Base-by-base conservation (phyloP, 139 green algal genomes). In the Chlamydomonas sphaeroides region DNA sequence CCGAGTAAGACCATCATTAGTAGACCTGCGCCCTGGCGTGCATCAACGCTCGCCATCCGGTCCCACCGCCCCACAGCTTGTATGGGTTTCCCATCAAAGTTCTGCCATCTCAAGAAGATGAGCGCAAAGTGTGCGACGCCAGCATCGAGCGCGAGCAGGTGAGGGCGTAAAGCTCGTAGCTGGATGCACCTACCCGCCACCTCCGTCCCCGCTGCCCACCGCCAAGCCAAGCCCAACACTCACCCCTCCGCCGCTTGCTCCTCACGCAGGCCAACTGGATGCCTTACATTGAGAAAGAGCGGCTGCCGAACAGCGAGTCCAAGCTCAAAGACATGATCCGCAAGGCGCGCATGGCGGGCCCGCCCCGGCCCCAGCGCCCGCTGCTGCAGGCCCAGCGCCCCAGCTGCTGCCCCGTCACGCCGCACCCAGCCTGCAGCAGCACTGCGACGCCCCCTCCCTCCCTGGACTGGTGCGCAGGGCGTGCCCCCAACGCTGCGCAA, bases 311-410 rank as follows among this genome's bases (percentile, higher is more conserved):
- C 42, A 70, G 39, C 38, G 84, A 90, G 33, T 25, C 38, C 77
- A 90, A 89, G 80, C 51, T 90, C 17, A 92, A 92, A 62, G 86
- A 90, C 33, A 84, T 92, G 77, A 79, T 92, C 28, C 83, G 88
- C n/a, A 87, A 88, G 83, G 88, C 89, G 32, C 23, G 56, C 15
- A 14, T 30, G 56, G 3, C 28, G 18, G n/a, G n/a, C n/a, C n/a
- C n/a, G n/a, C n/a, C n/a, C n/a, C n/a, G n/a, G n/a, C n/a, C n/a
- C n/a, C n/a, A n/a, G n/a, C n/a, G n/a, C n/a, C n/a, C n/a, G n/a
- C n/a, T n/a, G n/a, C n/a, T n/a, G n/a, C n/a, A n/a, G n/a, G n/a
- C n/a, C n/a, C n/a, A n/a, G n/a, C n/a, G n/a, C n/a, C n/a, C n/a
- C n/a, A n/a, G n/a, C n/a, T n/a, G n/a, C n/a, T n/a, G n/a, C n/a